phyloP scores from a whole-genome alignment of 2,329 filamentous ascomycete genomes.

The Aspergillus clavatus region DNA sequence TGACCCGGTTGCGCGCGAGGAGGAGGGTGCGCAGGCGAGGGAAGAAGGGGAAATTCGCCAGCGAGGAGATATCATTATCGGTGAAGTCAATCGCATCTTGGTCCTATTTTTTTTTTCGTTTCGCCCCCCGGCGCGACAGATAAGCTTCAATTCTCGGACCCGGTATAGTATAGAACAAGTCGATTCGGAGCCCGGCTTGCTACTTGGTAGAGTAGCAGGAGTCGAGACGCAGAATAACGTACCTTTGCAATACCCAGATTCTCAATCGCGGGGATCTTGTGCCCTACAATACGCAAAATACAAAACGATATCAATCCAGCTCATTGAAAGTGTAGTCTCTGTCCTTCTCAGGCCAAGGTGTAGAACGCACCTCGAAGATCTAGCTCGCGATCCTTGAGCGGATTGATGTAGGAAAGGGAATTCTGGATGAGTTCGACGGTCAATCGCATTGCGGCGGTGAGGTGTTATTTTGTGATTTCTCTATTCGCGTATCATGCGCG shows the following conservation, averaged over 20 bases:
- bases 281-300: constrained; percentile 62
- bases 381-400: constrained; percentile 96
- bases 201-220: constrained; percentile 6
- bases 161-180: too few relatives aligned
- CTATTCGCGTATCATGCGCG: constrained; percentile 18
- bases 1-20: constrained; percentile 81
- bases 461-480: not conserved
- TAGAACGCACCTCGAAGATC: constrained; percentile 91
- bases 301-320: constrained; percentile 78
- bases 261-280: constrained; percentile 96
- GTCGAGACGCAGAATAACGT: constrained; percentile 42
- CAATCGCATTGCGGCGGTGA: constrained; percentile 68
- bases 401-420: constrained; percentile 97
- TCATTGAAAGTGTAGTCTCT: constrained; percentile 84
- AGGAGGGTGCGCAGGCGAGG: constrained; percentile 84
- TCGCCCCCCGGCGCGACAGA: too few relatives aligned
- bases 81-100: constrained; percentile 98
- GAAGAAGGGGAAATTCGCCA: constrained; percentile 89
- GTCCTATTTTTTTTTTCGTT: too few relatives aligned
- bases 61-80: constrained; percentile 88
- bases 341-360: constrained; percentile 67
- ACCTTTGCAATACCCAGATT: constrained; percentile 93
- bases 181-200: too few relatives aligned
- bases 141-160: too few relatives aligned
- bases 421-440: constrained; percentile 90